Evolutionary conservation across 306 rosid genomes (phyloP).

Genomic region (Ochetophila trinervis): DNA sequence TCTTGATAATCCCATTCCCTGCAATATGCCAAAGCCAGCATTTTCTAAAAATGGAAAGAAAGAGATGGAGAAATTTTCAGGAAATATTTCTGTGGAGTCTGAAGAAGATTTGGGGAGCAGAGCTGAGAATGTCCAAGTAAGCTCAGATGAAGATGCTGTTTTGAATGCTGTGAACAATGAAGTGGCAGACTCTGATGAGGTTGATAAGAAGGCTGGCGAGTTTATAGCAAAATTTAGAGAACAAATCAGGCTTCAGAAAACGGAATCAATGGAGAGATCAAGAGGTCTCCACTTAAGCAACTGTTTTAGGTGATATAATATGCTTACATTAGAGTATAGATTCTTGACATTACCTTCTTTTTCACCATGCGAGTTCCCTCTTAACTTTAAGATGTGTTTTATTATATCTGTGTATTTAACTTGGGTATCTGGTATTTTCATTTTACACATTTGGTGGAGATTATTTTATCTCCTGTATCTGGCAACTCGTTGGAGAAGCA

Average conservation of each 20-base stretch:
- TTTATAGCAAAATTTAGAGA: slow-evolving; percentile 92
- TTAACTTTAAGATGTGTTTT: too few species aligned
- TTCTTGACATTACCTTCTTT: too few species aligned
- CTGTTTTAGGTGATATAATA: slow-evolving; percentile 41
- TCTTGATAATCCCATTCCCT: slow-evolving; percentile 23
- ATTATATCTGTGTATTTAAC: too few species aligned
- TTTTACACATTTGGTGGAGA: too few species aligned
- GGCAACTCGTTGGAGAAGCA: too few species aligned
- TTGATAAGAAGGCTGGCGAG: slow-evolving; percentile 92
- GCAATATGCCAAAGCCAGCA: slow-evolving; percentile 31
- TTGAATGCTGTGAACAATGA: slow-evolving; percentile 39
- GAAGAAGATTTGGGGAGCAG: slow-evolving; percentile 37
- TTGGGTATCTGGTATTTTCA: too few species aligned
- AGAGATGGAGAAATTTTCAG: slow-evolving; percentile 33
- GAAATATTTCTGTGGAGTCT: slow-evolving; percentile 22
- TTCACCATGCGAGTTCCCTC: too few species aligned
- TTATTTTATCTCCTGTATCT: too few species aligned
- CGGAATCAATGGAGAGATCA: slow-evolving; percentile 62
- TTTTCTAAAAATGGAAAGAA: slow-evolving; percentile 24
- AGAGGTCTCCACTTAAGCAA: slow-evolving; percentile 48
- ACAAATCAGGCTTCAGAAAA: slow-evolving; percentile 86
- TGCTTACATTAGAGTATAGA: not conserved
- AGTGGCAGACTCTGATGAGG: slow-evolving; percentile 64
- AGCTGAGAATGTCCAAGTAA: slow-evolving; percentile 31
- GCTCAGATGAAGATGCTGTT: slow-evolving; percentile 47